Evolutionary conservation across 2,329 filamentous ascomycete species (phyloP).

Genomic region (Alternaria ventricosa): DNA sequence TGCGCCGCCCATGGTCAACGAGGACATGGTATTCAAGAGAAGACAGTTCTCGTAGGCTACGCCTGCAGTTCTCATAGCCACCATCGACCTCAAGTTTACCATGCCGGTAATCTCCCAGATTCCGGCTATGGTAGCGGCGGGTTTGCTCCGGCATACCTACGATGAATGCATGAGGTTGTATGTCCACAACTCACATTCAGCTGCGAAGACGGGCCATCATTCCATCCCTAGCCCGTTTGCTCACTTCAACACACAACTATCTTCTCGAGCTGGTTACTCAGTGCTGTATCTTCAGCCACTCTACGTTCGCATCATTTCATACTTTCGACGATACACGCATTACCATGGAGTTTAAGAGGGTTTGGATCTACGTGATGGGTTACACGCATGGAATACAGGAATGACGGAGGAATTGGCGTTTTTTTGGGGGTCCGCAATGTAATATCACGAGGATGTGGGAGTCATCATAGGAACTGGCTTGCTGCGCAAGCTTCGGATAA

Average conservation of each 20-base stretch:
- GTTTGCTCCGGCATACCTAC: slow-evolving; percentile 23
- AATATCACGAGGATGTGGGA: slow-evolving; percentile 26
- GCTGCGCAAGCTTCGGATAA: neutral
- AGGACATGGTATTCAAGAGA: slow-evolving; percentile 74
- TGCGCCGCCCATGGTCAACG: slow-evolving; percentile 77
- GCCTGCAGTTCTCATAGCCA: slow-evolving; percentile 67
- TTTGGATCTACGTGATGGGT: slow-evolving; percentile 9
- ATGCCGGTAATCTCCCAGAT: slow-evolving; percentile 32
- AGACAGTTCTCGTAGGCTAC: slow-evolving; percentile 83
- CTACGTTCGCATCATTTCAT: slow-evolving; percentile 13
- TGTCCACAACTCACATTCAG: neutral
- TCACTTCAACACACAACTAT: slow-evolving; percentile 5
- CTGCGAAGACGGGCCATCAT: neutral
- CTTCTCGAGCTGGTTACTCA: slow-evolving; percentile 35
- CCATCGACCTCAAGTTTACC: slow-evolving; percentile 32
- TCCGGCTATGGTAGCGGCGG: slow-evolving; percentile 39
- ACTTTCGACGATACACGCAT: slow-evolving; percentile 25
- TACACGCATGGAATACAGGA: slow-evolving; percentile 16
- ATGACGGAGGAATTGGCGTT: slow-evolving; percentile 1
- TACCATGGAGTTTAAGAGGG: slow-evolving; percentile 33
- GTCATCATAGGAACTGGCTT: neutral
- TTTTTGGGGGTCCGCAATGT: slow-evolving; percentile 20
- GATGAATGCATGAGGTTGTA: slow-evolving; percentile 5
- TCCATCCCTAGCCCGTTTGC: neutral
- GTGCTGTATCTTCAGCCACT: slow-evolving; percentile 18